These are phyloP conservation scores for Chloris gayana DNA, from an alignment of 176 grass and related monocot genomes.

Conservation along the genomic window DNA sequence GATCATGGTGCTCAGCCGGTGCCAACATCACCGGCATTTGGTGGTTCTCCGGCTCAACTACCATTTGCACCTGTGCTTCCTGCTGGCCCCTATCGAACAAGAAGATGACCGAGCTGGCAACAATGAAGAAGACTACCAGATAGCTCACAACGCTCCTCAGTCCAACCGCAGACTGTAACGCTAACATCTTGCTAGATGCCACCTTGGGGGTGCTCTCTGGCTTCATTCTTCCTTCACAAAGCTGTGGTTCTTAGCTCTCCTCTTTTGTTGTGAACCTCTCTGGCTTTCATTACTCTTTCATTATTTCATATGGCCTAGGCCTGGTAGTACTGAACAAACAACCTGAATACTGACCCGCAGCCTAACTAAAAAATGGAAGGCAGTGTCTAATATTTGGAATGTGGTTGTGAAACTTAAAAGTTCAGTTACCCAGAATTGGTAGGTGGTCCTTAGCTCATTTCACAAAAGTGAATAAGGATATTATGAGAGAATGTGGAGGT, in stretches of 20 bases:
- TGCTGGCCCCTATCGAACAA: conserved; percentile 45
- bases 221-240: conserved; percentile 28
- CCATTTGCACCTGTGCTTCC: conserved; percentile 26
- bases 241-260: conserved; percentile 10
- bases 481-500: background rate
- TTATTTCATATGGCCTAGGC: background rate
- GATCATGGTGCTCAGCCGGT: background rate
- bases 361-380: conserved; percentile 21
- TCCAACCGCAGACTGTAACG: conserved; percentile 22
- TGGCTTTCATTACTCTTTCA: background rate
- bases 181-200: conserved; percentile 22
- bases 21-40: background rate
- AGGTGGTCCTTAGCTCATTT: background rate
- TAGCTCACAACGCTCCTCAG: conserved; percentile 44
- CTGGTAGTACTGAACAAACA: background rate
- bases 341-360: conserved; percentile 40
- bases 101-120: conserved; percentile 44
- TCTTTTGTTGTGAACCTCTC: conserved; percentile 33
- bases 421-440: background rate
- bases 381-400: background rate
- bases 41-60: background rate
- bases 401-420: conserved; percentile 14
- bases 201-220: conserved; percentile 5
- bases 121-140: conserved; percentile 59
- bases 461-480: background rate